A percentile compares a stretch with the other conserved stretches of the same genome.
phyloP scores from a whole-genome alignment of 2,329 filamentous ascomycete species.

The Cercospora sp. region DNA sequence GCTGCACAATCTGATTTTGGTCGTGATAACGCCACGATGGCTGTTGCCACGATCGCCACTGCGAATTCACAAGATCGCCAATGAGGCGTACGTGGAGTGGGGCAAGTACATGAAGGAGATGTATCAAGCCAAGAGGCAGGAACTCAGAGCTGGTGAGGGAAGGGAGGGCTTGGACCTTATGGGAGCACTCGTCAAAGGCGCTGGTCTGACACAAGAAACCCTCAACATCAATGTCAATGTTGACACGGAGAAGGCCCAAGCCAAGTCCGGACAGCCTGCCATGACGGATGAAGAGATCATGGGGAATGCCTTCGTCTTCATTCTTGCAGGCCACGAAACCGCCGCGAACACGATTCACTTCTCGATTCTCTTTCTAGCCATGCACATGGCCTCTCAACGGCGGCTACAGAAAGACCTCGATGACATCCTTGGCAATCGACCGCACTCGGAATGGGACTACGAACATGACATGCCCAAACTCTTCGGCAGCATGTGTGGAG shows the following conservation, averaged over 20 bases:
- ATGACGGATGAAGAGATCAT: conserved; percentile 66
- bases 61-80: conserved; percentile 53
- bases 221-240: conserved; percentile 48
- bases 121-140: conserved; percentile 60
- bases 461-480: conserved; percentile 65
- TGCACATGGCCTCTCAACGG: conserved; percentile 63
- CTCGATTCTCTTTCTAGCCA: conserved; percentile 66
- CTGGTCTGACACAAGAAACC: conserved; percentile 39
- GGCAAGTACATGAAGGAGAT: conserved; percentile 69
- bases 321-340: conserved; percentile 77
- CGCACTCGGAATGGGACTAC: conserved; percentile 68
- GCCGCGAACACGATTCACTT: conserved; percentile 76
- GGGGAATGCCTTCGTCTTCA: conserved; percentile 65
- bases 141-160: conserved; percentile 43
- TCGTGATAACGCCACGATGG: conserved; percentile 61
- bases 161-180: conserved; percentile 57
- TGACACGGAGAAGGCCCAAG: conserved; percentile 44
- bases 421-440: conserved; percentile 59
- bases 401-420: conserved; percentile 70
- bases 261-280: conserved; percentile 44
- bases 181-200: conserved; percentile 52
- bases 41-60: conserved; percentile 56
- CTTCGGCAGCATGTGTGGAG: conserved; percentile 68
- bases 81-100: conserved; percentile 62
- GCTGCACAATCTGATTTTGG: conserved; percentile 63